Percentiles rank a stretch among this genome's conserved stretches.
These are phyloP conservation scores for Phytophthora cryptogea DNA, from an alignment of 352 stramenopile species.

Conservation along the genomic window DNA sequence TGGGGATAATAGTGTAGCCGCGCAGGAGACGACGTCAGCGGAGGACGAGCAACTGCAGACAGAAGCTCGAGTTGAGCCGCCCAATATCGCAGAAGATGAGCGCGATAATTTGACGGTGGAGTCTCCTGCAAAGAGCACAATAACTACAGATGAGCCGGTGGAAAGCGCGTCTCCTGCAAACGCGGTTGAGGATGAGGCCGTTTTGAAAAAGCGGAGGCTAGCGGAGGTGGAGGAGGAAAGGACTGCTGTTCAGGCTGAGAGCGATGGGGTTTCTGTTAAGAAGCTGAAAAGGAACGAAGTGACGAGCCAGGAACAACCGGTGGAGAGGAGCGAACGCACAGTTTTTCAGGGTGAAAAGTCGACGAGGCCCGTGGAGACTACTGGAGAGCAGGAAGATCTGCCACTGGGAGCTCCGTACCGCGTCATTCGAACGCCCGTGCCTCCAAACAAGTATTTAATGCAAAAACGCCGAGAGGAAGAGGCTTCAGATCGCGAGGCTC, in stretches of 20 bases:
- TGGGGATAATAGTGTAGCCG: constrained; percentile 33
- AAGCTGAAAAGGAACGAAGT: constrained; percentile 24
- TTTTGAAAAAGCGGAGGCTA: constrained; percentile 39
- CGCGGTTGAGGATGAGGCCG: constrained; percentile 6
- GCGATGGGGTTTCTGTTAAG: constrained; percentile 9
- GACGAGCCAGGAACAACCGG: constrained; percentile 5
- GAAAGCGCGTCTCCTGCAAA: constrained; percentile 7
- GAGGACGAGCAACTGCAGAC: constrained; percentile 11
- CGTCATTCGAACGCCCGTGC: constrained; percentile 43
- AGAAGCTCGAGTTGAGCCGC: constrained; percentile 1
- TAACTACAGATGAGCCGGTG: constrained; percentile 13
- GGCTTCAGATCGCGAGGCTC: constrained; percentile 21
- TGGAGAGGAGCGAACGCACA: constrained; percentile 1
- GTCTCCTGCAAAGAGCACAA: constrained; percentile 5
- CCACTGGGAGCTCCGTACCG: constrained; percentile 21
- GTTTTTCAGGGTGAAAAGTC: background rate
- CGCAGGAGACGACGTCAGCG: constrained; percentile 5
- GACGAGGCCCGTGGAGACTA: background rate
- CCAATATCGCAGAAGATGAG: constrained; percentile 2
- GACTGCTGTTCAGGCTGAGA: constrained; percentile 3
- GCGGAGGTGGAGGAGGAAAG: constrained; percentile 13
- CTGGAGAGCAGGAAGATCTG: constrained; percentile 6
- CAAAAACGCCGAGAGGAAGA: constrained; percentile 43
- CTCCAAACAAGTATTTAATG: constrained; percentile 56
- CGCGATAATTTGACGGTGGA: background rate